Evolutionary conservation across 1,284 basidiomycete species (phyloP).

Genomic region (Ceratobasidium sp.): DNA sequence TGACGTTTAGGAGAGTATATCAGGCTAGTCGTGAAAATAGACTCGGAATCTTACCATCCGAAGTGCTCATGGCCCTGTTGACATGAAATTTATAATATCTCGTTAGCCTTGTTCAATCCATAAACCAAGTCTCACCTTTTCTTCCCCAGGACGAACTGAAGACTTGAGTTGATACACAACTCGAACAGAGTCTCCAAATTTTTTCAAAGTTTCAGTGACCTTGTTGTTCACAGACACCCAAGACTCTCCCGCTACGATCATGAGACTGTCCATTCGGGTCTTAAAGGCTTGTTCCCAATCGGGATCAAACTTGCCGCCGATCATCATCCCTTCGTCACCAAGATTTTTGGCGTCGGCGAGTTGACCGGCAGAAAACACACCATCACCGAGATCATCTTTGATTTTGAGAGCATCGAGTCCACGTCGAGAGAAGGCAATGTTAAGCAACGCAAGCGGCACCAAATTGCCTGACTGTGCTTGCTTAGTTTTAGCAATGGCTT

Average conservation of each 20-base stretch:
- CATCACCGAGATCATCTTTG: slow-evolving; percentile 58
- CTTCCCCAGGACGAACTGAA: slow-evolving; percentile 45
- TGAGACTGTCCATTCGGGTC: slow-evolving; percentile 55
- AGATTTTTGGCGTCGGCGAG: slow-evolving; percentile 54
- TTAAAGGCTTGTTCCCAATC: slow-evolving; percentile 58
- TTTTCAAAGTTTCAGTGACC: slow-evolving; percentile 10
- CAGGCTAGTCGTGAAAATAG: background rate
- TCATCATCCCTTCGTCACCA: slow-evolving; percentile 53
- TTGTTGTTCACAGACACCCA: slow-evolving; percentile 3
- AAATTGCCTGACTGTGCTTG: background rate
- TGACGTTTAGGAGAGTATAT: slow-evolving; percentile 10
- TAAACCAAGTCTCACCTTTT: slow-evolving; percentile 20
- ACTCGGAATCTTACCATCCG: slow-evolving; percentile 18
- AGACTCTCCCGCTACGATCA: slow-evolving; percentile 45
- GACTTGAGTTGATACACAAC: slow-evolving; percentile 46
- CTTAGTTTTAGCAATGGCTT: slow-evolving; percentile 4
- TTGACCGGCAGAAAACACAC: slow-evolving; percentile 58
- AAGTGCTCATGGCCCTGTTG: slow-evolving; percentile 36
- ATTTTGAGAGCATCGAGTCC: slow-evolving; percentile 56
- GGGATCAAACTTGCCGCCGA: slow-evolving; percentile 49
- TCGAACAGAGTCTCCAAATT: slow-evolving; percentile 33
- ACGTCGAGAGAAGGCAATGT: slow-evolving; percentile 50
- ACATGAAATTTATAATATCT: background rate
- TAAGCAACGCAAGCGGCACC: slow-evolving; percentile 48
- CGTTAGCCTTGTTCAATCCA: too few species aligned